phyloP scores from a whole-genome alignment of 2,329 filamentous ascomycete genomes.

The Teratosphaeria zuluensis region DNA sequence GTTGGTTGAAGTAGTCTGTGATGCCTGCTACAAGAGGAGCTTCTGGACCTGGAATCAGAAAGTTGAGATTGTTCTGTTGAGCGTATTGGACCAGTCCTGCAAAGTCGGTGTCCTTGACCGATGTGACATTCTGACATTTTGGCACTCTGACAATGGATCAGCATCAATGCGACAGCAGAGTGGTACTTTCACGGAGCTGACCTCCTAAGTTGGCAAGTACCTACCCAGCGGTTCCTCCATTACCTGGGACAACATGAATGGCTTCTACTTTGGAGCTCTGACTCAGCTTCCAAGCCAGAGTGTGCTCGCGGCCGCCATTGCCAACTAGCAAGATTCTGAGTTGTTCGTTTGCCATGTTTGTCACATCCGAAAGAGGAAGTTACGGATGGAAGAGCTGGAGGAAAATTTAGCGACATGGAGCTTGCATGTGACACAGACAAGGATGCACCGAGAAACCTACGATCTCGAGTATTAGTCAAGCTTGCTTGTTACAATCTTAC shows the following conservation, averaged over 20 bases:
- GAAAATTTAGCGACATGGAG: too few species aligned
- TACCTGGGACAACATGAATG: slow-evolving; percentile 63
- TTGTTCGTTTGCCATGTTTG: slow-evolving; percentile 9
- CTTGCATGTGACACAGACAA: too few species aligned
- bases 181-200: background rate
- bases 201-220: slow-evolving; percentile 10
- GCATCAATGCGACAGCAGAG: background rate
- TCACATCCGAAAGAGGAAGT: background rate
- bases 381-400: background rate
- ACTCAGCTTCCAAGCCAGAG: slow-evolving; percentile 85
- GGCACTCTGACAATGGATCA: slow-evolving; percentile 15
- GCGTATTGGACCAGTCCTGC: slow-evolving; percentile 66
- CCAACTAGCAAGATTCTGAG: slow-evolving; percentile 77
- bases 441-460: too few species aligned
- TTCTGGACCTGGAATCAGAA: slow-evolving; percentile 86
- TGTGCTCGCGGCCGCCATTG: slow-evolving; percentile 90
- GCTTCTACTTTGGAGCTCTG: slow-evolving; percentile 70
- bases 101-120: slow-evolving; percentile 68
- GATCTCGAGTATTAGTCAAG: too few species aligned
- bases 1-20: slow-evolving; percentile 63
- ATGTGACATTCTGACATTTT: slow-evolving; percentile 49
- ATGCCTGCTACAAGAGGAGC: slow-evolving; percentile 88
- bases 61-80: slow-evolving; percentile 60
- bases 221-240: slow-evolving; percentile 66
- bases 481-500: too few species aligned